Conservation (phyloP, 2,329 filamentous ascomycete species). For the Colletotrichum sp. region DNA sequence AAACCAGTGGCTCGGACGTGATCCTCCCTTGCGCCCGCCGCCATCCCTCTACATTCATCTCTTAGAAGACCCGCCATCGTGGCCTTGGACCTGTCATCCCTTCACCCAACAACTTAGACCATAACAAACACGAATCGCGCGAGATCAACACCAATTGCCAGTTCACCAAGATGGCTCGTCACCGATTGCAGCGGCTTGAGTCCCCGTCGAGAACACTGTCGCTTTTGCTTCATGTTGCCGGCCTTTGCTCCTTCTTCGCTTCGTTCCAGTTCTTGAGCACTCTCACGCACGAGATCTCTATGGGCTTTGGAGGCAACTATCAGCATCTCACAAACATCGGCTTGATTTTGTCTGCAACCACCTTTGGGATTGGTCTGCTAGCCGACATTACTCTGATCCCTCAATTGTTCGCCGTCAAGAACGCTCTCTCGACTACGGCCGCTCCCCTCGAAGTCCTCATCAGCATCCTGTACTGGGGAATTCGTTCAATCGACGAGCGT, state of each 20-base stretch:
- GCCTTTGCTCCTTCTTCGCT: constrained; percentile 56
- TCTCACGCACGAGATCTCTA: constrained; percentile 58
- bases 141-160: neutral
- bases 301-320: constrained; percentile 70
- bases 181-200: constrained; percentile 69
- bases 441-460: constrained; percentile 76
- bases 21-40: constrained; percentile 11
- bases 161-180: constrained; percentile 43
- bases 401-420: constrained; percentile 70
- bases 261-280: constrained; percentile 56
- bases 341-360: constrained; percentile 63
- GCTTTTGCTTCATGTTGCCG: constrained; percentile 63
- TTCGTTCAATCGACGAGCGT: constrained; percentile 60
- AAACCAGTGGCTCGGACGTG: constrained; percentile 4
- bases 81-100: constrained; percentile 1
- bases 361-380: constrained; percentile 65
- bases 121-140: neutral
- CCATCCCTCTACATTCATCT: constrained; percentile 2
- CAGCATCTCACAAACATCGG: constrained; percentile 80
- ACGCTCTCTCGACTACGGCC: constrained; percentile 67
- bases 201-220: constrained; percentile 71
- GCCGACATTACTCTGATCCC: constrained; percentile 67
- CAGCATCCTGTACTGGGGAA: constrained; percentile 74
- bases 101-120: neutral
- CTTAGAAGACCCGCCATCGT: neutral